Base-by-base conservation (phyloP, 345 rosid genomes). In the Eucalyptus albens region DNA sequence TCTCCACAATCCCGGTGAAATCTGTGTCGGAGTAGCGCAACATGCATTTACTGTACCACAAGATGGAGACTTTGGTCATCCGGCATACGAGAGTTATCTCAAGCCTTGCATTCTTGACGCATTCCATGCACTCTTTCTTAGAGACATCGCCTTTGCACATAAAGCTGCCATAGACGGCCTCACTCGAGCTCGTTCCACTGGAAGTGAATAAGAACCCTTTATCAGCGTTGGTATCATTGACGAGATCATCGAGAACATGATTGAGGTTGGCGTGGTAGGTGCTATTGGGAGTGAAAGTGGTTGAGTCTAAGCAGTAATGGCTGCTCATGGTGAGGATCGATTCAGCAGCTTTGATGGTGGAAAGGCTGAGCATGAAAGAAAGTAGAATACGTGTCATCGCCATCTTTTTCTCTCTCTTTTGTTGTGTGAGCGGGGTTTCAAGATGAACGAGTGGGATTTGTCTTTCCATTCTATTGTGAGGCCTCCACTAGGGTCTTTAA, bases 11-110 rank as follows among this genome's bases (percentile, higher is more conserved):
- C 55, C 87, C 37, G 40, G 89, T 62, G 88, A 90, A 88, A 26
- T 87, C 53, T 27, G 51, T 37, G 45, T 90, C 9, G 26, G 93
- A 91, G 89, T 93, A 93, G 26, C 91, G 90, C 29, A 93, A 33
- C 90, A 87, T 67, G 92, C 94, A 93, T 85, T 89, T 12, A n/a
- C 92, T 92, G 33, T 92, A 92, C 94, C 92, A 92, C 10, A 93
- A 27, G 87, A 91, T 83, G 50, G 92, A 91, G 15, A 86, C 45
- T 27, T 44, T 86, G 26, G 86, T 42, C 42, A 56, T 33, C 5
- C 88, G 67, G 77, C 93, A 93, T 1, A 13, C n/a, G 11, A 16
- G 69, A 22, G 15, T 77, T 87, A 91, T 60, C 3, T 40, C 44
- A 53, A 33, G 44, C 15, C 86, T 87, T 10, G 93, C 93, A 6